A percentile compares a stretch with the other conserved stretches of the same genome.
Evolutionary conservation across 148 eudicot genomes (phyloP).

Genomic region (Amaranthus hypochondriacus): DNA sequence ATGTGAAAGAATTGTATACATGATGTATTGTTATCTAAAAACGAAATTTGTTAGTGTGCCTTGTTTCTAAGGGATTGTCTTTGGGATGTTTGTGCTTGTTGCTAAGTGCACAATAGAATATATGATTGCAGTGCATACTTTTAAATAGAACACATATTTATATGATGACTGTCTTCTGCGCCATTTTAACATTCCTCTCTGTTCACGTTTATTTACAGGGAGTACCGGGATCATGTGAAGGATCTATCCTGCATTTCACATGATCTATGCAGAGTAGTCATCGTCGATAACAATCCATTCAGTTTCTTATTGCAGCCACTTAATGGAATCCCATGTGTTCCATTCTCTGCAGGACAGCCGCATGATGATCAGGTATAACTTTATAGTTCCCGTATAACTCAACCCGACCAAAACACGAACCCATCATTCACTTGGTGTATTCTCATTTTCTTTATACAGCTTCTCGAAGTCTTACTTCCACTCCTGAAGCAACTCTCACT

Average conservation of each 20-base stretch:
- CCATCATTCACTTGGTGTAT: background rate
- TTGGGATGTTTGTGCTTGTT: too few species aligned
- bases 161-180: too few species aligned
- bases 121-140: too few species aligned
- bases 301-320: constrained; percentile 92
- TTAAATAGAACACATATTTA: too few species aligned
- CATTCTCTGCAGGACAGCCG: constrained; percentile 94
- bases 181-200: background rate
- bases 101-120: too few species aligned
- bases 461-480: constrained; percentile 83
- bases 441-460: constrained; percentile 37
- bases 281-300: constrained; percentile 97
- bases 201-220: constrained; percentile 38
- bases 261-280: constrained; percentile 70
- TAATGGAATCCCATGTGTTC: constrained; percentile 93
- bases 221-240: constrained; percentile 90
- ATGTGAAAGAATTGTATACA: too few species aligned
- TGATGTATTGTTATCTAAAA: too few species aligned
- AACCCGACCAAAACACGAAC: background rate
- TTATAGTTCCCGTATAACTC: background rate
- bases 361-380: constrained; percentile 73
- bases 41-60: too few species aligned
- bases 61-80: too few species aligned
- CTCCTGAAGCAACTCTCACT: constrained; percentile 72
- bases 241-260: constrained; percentile 72